These are phyloP conservation scores for Penicillium daleae DNA, from an alignment of 495 filamentous ascomycete genomes.

Conservation along the genomic window DNA sequence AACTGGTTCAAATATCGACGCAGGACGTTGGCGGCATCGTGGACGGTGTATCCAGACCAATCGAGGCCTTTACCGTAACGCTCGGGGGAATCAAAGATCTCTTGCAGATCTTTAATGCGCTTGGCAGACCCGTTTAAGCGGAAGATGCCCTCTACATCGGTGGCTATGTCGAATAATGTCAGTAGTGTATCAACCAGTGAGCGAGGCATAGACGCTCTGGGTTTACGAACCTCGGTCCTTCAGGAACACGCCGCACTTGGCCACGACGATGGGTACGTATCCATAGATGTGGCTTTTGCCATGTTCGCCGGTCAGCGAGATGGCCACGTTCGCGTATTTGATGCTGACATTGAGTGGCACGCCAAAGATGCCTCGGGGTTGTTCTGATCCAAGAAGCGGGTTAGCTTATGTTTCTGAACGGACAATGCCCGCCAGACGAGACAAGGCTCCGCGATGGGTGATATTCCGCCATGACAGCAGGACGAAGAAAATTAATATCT, in stretches of 20 bases:
- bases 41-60: conserved; percentile 97
- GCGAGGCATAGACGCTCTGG: conserved; percentile 2
- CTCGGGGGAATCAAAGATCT: conserved; percentile 91
- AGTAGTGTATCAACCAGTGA: conserved; percentile 11
- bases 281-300: conserved; percentile 97
- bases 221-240: conserved; percentile 88
- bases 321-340: conserved; percentile 97
- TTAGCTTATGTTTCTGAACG: background rate
- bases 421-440: background rate
- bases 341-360: conserved; percentile 95
- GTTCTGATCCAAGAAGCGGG: conserved; percentile 25
- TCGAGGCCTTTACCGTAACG: conserved; percentile 95
- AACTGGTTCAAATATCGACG: conserved; percentile 93
- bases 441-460: background rate
- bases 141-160: conserved; percentile 96
- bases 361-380: conserved; percentile 77
- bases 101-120: conserved; percentile 94
- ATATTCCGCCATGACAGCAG: background rate
- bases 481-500: background rate
- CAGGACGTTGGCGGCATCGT: conserved; percentile 97
- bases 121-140: conserved; percentile 95
- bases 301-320: conserved; percentile 87
- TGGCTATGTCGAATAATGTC: conserved; percentile 61
- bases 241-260: conserved; percentile 96
- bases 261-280: conserved; percentile 98